Evolutionary conservation across 441 rosid species (phyloP).

Genomic region (Pelargonium fulgidum): DNA sequence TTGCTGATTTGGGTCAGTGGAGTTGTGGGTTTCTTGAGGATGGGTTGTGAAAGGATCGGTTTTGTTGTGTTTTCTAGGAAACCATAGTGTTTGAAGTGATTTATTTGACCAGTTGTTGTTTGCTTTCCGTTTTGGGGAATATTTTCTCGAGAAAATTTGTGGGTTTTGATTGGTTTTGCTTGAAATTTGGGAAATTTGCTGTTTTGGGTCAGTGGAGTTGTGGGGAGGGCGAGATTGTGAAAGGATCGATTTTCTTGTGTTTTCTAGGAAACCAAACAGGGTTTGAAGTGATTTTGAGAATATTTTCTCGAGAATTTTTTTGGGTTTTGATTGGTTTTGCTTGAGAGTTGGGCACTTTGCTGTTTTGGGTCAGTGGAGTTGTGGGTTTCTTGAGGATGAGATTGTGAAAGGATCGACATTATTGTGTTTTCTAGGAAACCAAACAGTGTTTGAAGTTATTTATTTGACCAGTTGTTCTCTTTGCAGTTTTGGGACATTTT

Average conservation of each 20-base stretch:
- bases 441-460: not conserved
- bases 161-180: too few relatives aligned
- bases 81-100: not conserved
- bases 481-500: not conserved
- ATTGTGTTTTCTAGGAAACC: not conserved
- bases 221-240: not conserved
- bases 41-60: not conserved
- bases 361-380: not conserved
- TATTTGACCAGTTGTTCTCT: not conserved
- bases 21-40: not conserved
- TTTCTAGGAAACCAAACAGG: slow-evolving; percentile 2
- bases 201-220: not conserved
- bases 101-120: not conserved
- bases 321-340: not conserved
- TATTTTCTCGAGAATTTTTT: too few relatives aligned
- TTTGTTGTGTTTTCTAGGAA: not conserved
- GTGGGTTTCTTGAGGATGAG: not conserved
- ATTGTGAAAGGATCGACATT: not conserved
- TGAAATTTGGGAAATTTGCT: too few relatives aligned
- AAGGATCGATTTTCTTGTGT: not conserved
- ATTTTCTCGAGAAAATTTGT: too few relatives aligned
- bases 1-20: not conserved
- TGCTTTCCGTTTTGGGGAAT: not conserved
- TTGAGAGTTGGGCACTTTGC: not conserved
- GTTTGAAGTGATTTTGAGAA: not conserved